Evolutionary conservation across 441 rosid species (phyloP).

Genomic region (California macrophylla): DNA sequence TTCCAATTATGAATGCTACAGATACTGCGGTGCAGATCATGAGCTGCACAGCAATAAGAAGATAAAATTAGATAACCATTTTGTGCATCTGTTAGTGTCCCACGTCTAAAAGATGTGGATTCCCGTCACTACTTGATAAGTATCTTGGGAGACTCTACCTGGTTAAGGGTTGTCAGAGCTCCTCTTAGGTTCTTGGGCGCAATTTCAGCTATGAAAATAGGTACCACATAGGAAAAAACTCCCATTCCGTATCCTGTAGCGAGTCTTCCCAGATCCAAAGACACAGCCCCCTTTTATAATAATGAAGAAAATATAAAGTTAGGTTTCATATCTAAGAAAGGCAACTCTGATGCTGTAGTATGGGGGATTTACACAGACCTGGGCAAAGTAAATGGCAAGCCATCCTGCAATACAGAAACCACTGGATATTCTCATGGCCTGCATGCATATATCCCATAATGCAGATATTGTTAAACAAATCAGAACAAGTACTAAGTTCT

Average conservation of each 20-base stretch:
- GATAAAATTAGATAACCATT: conserved; percentile 9
- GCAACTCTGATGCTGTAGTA: conserved; percentile 7
- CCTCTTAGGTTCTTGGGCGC: conserved; percentile 86
- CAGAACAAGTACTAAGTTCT: conserved; percentile 5
- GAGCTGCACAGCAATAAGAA: conserved; percentile 35
- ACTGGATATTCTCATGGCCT: conserved; percentile 77
- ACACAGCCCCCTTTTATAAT: conserved; percentile 47
- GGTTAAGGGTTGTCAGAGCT: conserved; percentile 69
- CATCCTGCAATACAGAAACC: conserved; percentile 66
- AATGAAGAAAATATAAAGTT: conserved; percentile 16
- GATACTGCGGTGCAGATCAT: conserved; percentile 63
- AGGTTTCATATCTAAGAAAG: conserved; percentile 10
- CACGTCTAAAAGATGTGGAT: too few relatives aligned
- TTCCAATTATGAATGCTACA: conserved; percentile 64
- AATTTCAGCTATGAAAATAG: conserved; percentile 82
- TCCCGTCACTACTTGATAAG: too few relatives aligned
- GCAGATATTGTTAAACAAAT: neutral
- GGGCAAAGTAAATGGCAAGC: conserved; percentile 83
- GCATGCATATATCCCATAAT: conserved; percentile 27
- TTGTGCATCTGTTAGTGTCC: neutral
- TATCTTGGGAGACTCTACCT: conserved; percentile 46
- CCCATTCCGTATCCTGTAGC: conserved; percentile 97
- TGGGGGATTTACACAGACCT: conserved; percentile 34
- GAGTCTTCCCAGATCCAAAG: conserved; percentile 68
- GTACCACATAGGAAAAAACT: conserved; percentile 88